phyloP scores from a whole-genome alignment of 352 stramenopile genomes.

The Globisporangium echinulatum region DNA sequence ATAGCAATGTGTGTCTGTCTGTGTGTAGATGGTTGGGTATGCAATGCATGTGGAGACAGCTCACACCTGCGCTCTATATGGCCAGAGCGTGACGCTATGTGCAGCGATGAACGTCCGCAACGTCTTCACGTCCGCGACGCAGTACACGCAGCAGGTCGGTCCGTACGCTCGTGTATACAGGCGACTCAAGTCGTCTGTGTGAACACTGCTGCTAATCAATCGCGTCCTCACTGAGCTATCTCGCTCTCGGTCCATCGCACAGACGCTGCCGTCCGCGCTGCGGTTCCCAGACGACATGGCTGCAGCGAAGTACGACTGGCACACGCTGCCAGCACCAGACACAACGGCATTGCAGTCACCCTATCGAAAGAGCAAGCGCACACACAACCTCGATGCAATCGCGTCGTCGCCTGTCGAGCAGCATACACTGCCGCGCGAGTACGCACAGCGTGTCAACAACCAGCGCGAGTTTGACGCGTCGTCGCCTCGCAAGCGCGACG shows the following conservation, averaged over 20 bases:
- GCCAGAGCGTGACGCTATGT: constrained; percentile 52
- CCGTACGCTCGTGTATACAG: background rate
- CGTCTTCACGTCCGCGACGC: constrained; percentile 44
- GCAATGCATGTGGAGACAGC: background rate
- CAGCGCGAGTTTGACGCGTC: background rate
- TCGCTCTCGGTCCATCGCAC: background rate
- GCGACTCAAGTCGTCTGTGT: background rate
- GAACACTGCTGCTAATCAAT: background rate
- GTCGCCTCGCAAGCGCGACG: background rate
- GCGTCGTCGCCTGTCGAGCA: too few species aligned
- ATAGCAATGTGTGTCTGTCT: background rate
- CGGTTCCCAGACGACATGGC: constrained; percentile 19
- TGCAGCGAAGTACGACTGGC: constrained; percentile 27
- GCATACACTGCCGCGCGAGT: too few species aligned
- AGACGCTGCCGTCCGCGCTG: constrained; percentile 43
- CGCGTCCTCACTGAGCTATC: background rate
- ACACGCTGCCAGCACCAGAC: constrained; percentile 13
- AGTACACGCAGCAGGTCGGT: constrained; percentile 35
- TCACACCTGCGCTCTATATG: too few species aligned
- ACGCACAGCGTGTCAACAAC: background rate
- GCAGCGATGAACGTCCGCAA: constrained; percentile 62
- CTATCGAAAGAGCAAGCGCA: background rate
- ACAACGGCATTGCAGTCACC: background rate
- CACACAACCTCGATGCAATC: too few species aligned
- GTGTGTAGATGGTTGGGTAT: background rate